Evolutionary conservation across 768 basidiomycete genomes (phyloP), one percentile per base, ranked within the genome.

Genomic region (Phanerodontia chrysosporium): DNA sequence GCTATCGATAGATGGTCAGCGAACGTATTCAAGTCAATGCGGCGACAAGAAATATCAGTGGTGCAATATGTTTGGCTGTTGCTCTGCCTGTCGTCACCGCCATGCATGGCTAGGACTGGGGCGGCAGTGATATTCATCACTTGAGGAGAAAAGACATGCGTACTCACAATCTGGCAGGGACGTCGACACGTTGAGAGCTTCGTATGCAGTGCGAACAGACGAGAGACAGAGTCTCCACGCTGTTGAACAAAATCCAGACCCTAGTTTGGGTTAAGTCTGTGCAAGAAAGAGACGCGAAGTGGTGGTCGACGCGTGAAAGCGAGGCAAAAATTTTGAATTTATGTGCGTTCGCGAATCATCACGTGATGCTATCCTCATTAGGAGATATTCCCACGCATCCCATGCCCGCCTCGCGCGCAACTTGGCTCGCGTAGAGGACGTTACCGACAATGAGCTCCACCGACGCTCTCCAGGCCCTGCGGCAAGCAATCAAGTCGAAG

Each of bases 401-500:
- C 24, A 12, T 24, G 55, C 42, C 27, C 55, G 29, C 6, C 55
- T 29, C 55, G 42, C 51, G 21, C 3, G 28, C 10, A 8, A n/a
- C 22, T 13, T 14, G n/a, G 44, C 44, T 56, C 46, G 35, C 32
- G 46, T 51, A n/a, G 18, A 46, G 10, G 28, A 35, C 46, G 7
- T 14, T 29, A 22, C n/a, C 59, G 22, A 49, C 56, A 29, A 68
- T 60, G 45, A 65, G 58, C 57, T 53, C 66, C 39, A 58, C 63
- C 9, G 88, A 90, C 66, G 68, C 83, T 24, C 74, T 91, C 16
- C 71, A 83, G 21, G 76, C 77, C 39, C 80, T 92, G 8, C 81
- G 81, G 27, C 77, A 83, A 49, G 80, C 86, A n/a, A 82, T 90
- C 55, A 85, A 81, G 62, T 75, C 79, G 1, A 80, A 81, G 59